These are phyloP conservation scores for Entomortierella lignicola DNA, from an alignment of 192 early-diverging fungal genomes.

Conservation along the genomic window DNA sequence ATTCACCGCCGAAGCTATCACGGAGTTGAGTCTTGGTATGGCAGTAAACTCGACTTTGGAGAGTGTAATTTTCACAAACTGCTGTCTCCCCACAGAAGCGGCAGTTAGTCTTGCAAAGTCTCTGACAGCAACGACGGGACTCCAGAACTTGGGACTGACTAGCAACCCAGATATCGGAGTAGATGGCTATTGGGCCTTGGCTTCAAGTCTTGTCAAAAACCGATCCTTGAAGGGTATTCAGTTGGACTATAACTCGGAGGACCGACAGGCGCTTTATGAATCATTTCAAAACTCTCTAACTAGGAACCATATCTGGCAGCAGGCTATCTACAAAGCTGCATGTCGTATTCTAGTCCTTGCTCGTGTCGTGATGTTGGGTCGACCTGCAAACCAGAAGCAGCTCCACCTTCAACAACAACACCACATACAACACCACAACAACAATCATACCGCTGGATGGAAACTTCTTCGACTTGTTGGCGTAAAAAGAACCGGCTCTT, in stretches of 20 bases:
- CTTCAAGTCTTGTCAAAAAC: conserved; percentile 47
- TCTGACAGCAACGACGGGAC: conserved; percentile 39
- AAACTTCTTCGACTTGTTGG: conserved; percentile 42
- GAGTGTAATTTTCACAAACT: conserved; percentile 51
- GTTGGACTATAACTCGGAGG: conserved; percentile 61
- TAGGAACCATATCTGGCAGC: conserved; percentile 58
- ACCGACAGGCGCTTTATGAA: conserved; percentile 53
- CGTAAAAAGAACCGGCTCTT: conserved; percentile 36
- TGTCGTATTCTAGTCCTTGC: conserved; percentile 50
- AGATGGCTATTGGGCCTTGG: conserved; percentile 55
- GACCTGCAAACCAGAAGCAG: conserved; percentile 36
- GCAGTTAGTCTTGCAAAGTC: conserved; percentile 35
- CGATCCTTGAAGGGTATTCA: conserved; percentile 56
- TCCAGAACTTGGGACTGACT: conserved; percentile 54
- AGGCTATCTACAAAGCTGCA: conserved; percentile 53
- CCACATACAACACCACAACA: conserved; percentile 31
- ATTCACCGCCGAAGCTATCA: conserved; percentile 28
- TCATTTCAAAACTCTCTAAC: conserved; percentile 56
- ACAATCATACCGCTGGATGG: conserved; percentile 40
- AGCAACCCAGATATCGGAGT: conserved; percentile 56
- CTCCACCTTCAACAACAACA: conserved; percentile 35
- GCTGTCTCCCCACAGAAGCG: conserved; percentile 45
- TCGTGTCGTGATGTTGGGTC: conserved; percentile 49
- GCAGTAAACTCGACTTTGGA: conserved; percentile 51
- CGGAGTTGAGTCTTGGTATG: conserved; percentile 39